phyloP scores from a whole-genome alignment of 148 eudicot species.

The Fagopyrum tataricum region DNA sequence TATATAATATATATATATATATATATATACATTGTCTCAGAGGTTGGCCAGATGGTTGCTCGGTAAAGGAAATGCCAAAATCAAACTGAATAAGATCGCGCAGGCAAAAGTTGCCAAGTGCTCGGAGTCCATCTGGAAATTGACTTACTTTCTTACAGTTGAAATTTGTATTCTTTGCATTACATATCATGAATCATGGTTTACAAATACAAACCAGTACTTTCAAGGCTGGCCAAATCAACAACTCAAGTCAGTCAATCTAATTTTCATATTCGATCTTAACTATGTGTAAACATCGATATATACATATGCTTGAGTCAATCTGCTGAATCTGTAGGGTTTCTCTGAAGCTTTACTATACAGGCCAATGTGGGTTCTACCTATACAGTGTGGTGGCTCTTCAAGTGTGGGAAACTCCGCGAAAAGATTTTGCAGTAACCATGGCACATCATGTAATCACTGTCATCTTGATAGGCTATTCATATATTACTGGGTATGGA shows the following conservation, averaged over 20 bases:
- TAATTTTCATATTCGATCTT: not conserved
- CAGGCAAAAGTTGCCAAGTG: slow-evolving; percentile 56
- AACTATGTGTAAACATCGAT: too few species aligned
- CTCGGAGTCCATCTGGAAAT: slow-evolving; percentile 90
- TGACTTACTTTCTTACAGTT: slow-evolving; percentile 63
- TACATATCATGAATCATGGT: slow-evolving; percentile 67
- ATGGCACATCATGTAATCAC: slow-evolving; percentile 96
- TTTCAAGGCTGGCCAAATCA: slow-evolving; percentile 85
- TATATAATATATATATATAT: too few species aligned
- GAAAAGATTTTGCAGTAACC: slow-evolving; percentile 91
- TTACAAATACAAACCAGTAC: slow-evolving; percentile 45
- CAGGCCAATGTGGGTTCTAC: slow-evolving; percentile 95
- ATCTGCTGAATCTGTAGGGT: slow-evolving; percentile 37
- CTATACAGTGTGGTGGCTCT: slow-evolving; percentile 81
- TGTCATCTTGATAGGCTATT: slow-evolving; percentile 63
- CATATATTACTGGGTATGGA: slow-evolving; percentile 29
- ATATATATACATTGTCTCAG: slow-evolving; percentile 54
- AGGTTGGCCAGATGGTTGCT: slow-evolving; percentile 59
- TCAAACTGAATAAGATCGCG: slow-evolving; percentile 39
- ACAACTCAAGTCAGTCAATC: slow-evolving; percentile 58
- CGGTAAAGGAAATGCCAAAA: slow-evolving; percentile 27
- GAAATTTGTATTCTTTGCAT: slow-evolving; percentile 48
- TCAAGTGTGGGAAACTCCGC: slow-evolving; percentile 84
- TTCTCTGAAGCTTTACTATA: slow-evolving; percentile 63
- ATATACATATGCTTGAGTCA: not conserved